These are phyloP conservation scores for Saccharomycopsis microspora DNA, from an alignment of 805 yeast genomes.

Conservation along the genomic window DNA sequence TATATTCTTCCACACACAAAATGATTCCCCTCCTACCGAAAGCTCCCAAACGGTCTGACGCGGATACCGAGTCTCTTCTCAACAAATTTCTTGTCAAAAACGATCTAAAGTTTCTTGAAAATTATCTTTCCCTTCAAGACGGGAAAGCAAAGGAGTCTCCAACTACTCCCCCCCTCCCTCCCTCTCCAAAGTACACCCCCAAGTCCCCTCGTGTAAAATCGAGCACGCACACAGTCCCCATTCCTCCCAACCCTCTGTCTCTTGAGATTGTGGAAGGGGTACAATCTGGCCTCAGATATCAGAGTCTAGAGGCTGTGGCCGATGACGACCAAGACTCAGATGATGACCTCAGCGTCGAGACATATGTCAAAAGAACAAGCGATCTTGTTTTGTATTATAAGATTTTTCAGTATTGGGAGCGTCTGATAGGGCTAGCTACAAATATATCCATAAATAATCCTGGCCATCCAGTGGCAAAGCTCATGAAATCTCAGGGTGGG, in stretches of 20 bases:
- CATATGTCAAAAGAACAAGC: conserved; percentile 6
- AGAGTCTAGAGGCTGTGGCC: neutral
- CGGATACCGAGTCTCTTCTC: conserved; percentile 8
- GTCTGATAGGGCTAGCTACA: neutral
- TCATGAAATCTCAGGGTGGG: neutral
- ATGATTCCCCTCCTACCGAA: too few species aligned
- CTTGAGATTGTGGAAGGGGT: too few species aligned
- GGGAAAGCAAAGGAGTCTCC: neutral
- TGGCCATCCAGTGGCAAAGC: neutral
- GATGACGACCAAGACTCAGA: neutral
- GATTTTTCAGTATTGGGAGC: conserved; percentile 5
- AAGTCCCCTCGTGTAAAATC: neutral
- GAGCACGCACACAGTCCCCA: neutral
- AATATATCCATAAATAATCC: neutral
- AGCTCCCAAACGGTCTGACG: neutral
- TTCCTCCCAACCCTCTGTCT: neutral
- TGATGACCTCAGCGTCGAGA: conserved; percentile 1
- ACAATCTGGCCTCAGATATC: neutral
- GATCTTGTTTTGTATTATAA: conserved; percentile 15
- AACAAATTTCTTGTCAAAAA: conserved; percentile 15
- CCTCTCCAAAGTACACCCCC: neutral
- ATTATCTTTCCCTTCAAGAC: conserved; percentile 9
- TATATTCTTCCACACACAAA: too few species aligned
- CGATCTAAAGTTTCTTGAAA: conserved; percentile 15
- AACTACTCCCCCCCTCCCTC: neutral